These are phyloP conservation scores for Ascocoryne sarcoides DNA, from an alignment of 2,329 filamentous ascomycete genomes.

Conservation along the genomic window DNA sequence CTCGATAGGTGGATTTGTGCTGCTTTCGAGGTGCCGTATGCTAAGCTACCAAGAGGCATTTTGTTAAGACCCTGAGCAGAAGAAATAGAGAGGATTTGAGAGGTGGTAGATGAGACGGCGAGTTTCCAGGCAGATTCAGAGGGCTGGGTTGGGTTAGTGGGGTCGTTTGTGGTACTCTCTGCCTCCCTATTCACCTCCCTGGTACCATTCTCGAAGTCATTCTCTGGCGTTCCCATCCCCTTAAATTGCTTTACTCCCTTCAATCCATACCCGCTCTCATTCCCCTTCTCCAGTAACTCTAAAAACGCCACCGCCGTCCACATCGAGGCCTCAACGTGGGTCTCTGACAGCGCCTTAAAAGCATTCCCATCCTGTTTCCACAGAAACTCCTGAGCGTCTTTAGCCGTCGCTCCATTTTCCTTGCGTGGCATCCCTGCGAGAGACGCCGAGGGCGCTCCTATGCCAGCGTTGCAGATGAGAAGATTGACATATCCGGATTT, in stretches of 20 bases:
- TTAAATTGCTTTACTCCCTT: too few relatives aligned
- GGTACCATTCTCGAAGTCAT: too few relatives aligned
- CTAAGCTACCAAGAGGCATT: conserved; percentile 61
- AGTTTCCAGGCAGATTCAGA: too few relatives aligned
- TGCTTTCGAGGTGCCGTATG: conserved; percentile 71
- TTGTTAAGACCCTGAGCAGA: conserved; percentile 68
- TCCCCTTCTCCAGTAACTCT: conserved; percentile 55
- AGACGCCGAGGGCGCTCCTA: conserved; percentile 34
- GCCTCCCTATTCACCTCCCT: conserved; percentile 34
- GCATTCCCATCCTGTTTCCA: conserved; percentile 52
- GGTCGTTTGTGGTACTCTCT: conserved; percentile 41
- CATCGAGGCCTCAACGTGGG: conserved; percentile 57
- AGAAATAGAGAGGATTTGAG: conserved; percentile 59
- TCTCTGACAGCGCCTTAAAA: conserved; percentile 51
- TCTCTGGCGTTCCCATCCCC: too few relatives aligned
- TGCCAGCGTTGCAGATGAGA: conserved; percentile 52
- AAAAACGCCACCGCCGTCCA: conserved; percentile 62
- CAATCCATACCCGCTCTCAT: conserved; percentile 47
- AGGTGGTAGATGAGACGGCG: too few relatives aligned
- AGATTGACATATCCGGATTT: conserved; percentile 53
- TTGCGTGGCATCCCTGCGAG: neutral
- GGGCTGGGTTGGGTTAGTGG: too few relatives aligned
- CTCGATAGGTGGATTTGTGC: conserved; percentile 63
- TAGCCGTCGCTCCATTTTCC: too few relatives aligned
- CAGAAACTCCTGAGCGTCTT: conserved; percentile 32